Percentiles rank a stretch among this genome's conserved stretches.
Evolutionary conservation across 495 filamentous ascomycete genomes (phyloP).

Genomic region (Penicillium flavigenum): DNA sequence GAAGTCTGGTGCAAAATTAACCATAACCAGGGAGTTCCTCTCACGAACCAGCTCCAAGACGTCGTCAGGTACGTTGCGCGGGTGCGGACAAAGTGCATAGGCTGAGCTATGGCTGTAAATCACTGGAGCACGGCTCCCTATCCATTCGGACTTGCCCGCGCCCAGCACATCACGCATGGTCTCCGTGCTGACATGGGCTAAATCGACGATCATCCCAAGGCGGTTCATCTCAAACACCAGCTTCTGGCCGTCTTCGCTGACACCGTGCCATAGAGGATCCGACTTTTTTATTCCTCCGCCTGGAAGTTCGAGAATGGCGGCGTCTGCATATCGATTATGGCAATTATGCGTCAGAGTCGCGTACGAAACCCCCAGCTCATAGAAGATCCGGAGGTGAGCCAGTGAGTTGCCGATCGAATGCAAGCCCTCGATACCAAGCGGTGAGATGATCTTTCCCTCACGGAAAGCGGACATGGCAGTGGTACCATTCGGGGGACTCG

Average conservation of each 20-base stretch:
- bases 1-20: constrained; percentile 71
- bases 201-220: constrained; percentile 51
- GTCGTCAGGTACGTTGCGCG: constrained; percentile 61
- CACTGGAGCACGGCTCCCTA: constrained; percentile 49
- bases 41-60: constrained; percentile 54
- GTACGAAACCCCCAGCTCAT: constrained; percentile 83
- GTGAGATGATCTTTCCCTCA: constrained; percentile 61
- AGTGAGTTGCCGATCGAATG: constrained; percentile 92
- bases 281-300: constrained; percentile 47
- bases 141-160: constrained; percentile 42
- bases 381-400: constrained; percentile 70
- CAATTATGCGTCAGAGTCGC: constrained; percentile 92
- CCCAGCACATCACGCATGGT: constrained; percentile 58
- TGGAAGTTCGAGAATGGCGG: constrained; percentile 60
- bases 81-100: constrained; percentile 53
- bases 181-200: constrained; percentile 54
- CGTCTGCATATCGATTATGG: constrained; percentile 86
- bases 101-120: constrained; percentile 60
- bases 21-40: constrained; percentile 59
- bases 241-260: constrained; percentile 65
- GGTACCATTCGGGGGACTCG: constrained; percentile 52
- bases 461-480: constrained; percentile 61
- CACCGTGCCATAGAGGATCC: constrained; percentile 54
- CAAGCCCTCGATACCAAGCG: constrained; percentile 84
- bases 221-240: constrained; percentile 62